These are phyloP conservation scores for Taphrina communis DNA, from an alignment of 1,139 yeast genomes.

Conservation along the genomic window DNA sequence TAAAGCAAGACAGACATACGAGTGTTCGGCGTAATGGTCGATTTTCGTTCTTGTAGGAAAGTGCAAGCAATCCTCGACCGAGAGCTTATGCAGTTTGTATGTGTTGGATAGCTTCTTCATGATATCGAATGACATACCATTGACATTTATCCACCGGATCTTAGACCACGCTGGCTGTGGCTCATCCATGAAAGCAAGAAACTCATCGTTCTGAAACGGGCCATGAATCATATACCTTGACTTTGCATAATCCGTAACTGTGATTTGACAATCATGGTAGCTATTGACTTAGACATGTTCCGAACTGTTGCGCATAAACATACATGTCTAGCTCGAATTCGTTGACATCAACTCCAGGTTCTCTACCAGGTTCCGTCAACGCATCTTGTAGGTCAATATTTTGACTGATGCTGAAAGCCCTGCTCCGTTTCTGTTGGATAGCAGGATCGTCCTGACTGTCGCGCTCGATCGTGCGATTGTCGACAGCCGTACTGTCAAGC, in stretches of 20 bases:
- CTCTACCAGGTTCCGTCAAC: constrained; percentile 13
- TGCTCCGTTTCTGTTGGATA: neutral
- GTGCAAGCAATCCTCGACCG: constrained; percentile 65
- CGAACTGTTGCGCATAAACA: neutral
- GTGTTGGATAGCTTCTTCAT: constrained; percentile 55
- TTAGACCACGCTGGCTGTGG: constrained; percentile 58
- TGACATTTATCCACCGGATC: constrained; percentile 63
- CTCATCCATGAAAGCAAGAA: constrained; percentile 46
- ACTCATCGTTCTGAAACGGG: constrained; percentile 46
- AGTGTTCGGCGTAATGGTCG: constrained; percentile 58
- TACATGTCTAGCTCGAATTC: constrained; percentile 23
- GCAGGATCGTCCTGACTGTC: neutral
- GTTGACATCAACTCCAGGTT: constrained; percentile 25
- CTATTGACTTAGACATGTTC: neutral
- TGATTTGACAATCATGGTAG: constrained; percentile 22
- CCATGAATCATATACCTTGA: constrained; percentile 32
- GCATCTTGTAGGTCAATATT: constrained; percentile 15
- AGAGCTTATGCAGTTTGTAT: constrained; percentile 58
- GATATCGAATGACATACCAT: constrained; percentile 64
- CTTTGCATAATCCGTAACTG: constrained; percentile 21
- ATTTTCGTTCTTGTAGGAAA: constrained; percentile 63
- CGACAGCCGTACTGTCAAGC: constrained; percentile 18
- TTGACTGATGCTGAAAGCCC: constrained; percentile 22
- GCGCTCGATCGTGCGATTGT: constrained; percentile 11
- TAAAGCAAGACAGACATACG: constrained; percentile 61